A percentile compares a stretch with the other conserved stretches of the same genome.
Conservation (phyloP, 176 grass and related monocot genomes). For the Oryza glumipatula region DNA sequence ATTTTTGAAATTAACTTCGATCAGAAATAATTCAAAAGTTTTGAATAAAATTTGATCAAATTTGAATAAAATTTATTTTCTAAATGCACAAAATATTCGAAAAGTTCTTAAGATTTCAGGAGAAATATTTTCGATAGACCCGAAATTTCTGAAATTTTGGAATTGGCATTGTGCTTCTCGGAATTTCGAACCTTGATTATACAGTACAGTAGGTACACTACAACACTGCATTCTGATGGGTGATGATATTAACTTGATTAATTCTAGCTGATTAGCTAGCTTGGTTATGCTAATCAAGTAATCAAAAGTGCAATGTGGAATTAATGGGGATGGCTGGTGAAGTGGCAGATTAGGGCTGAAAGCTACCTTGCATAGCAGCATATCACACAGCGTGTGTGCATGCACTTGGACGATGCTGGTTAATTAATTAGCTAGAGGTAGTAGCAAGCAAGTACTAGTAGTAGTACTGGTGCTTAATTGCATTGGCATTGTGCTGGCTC, state of each 20-base stretch:
- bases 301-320: neutral
- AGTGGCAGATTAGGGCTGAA: conserved; percentile 50
- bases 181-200: too few species aligned
- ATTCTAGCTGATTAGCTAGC: neutral
- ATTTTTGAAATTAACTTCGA: too few species aligned
- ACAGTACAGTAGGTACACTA: neutral
- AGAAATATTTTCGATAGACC: too few species aligned
- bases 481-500: conserved; percentile 30
- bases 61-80: too few species aligned
- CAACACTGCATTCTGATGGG: neutral
- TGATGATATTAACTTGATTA: conserved; percentile 7
- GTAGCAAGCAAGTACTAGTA: neutral
- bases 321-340: conserved; percentile 48
- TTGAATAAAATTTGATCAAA: too few species aligned
- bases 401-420: neutral
- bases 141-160: too few species aligned
- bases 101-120: too few species aligned
- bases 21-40: too few species aligned
- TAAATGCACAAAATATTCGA: too few species aligned
- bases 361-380: conserved; percentile 17
- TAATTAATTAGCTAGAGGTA: neutral
- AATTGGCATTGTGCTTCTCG: too few species aligned
- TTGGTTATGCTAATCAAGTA: neutral
- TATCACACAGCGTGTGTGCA: neutral
- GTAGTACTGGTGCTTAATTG: neutral